Conservation (phyloP, 2,329 filamentous ascomycete species). For the Ceratocystis lukuohia region DNA sequence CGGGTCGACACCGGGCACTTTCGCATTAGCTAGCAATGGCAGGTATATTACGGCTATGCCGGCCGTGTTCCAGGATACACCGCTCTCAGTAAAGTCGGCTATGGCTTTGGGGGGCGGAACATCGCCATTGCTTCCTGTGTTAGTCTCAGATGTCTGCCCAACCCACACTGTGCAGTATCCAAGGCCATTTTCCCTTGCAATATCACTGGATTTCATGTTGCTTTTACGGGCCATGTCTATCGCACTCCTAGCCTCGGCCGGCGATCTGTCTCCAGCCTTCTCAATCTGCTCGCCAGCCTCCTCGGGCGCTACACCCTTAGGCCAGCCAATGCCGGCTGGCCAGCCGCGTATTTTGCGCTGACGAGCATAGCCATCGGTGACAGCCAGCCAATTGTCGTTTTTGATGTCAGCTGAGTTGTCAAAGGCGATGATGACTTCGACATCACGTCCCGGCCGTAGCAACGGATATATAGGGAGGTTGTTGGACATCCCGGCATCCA, state of each 20-base stretch:
- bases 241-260: slow-evolving; percentile 54
- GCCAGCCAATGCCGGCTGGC: slow-evolving; percentile 93
- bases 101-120: slow-evolving; percentile 40
- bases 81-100: slow-evolving; percentile 52
- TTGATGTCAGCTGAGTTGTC: slow-evolving; percentile 89
- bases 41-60: slow-evolving; percentile 86
- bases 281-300: slow-evolving; percentile 34
- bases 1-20: slow-evolving; percentile 70
- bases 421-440: slow-evolving; percentile 85
- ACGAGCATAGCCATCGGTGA: slow-evolving; percentile 81
- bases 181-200: slow-evolving; percentile 39
- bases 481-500: slow-evolving; percentile 98
- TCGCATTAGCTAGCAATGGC: slow-evolving; percentile 71
- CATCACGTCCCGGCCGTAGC: slow-evolving; percentile 70
- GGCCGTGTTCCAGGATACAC: slow-evolving; percentile 51
- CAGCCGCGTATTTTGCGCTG: slow-evolving; percentile 87
- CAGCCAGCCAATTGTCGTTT: slow-evolving; percentile 90
- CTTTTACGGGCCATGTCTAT: slow-evolving; percentile 29
- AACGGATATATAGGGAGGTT: slow-evolving; percentile 94
- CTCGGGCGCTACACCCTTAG: slow-evolving; percentile 33
- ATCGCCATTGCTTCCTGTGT: slow-evolving; percentile 28
- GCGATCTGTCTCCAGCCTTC: slow-evolving; percentile 47
- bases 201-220: background rate
- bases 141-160: slow-evolving; percentile 64
- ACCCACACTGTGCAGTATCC: slow-evolving; percentile 95